Percentiles rank a stretch among this genome's conserved stretches.
Conservation (phyloP, 2,329 filamentous ascomycete genomes). For the Coleophoma crateriformis region DNA sequence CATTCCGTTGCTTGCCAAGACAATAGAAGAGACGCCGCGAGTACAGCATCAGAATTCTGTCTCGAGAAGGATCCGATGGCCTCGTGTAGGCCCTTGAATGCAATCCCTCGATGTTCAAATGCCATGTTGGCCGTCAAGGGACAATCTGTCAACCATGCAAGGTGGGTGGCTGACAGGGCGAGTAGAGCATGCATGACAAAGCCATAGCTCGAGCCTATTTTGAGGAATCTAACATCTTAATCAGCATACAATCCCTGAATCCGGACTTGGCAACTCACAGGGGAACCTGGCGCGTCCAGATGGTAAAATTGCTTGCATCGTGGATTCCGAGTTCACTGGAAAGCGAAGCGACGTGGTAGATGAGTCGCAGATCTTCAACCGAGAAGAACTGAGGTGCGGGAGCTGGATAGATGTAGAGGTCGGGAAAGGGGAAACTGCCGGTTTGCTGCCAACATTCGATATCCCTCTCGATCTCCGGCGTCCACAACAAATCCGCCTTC, state of each 20-base stretch:
- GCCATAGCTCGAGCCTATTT: slow-evolving; percentile 71
- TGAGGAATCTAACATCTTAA: slow-evolving; percentile 60
- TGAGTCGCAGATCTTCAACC: slow-evolving; percentile 75
- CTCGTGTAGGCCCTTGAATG: slow-evolving; percentile 81
- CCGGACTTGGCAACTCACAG: slow-evolving; percentile 55
- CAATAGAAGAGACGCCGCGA: slow-evolving; percentile 85
- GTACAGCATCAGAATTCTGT: slow-evolving; percentile 82
- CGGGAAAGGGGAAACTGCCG: slow-evolving; percentile 79
- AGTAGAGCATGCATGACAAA: slow-evolving; percentile 95
- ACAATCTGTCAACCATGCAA: slow-evolving; percentile 84
- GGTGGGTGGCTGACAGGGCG: slow-evolving; percentile 89
- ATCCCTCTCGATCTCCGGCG: slow-evolving; percentile 73
- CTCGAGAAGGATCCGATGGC: slow-evolving; percentile 81
- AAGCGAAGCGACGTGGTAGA: slow-evolving; percentile 84
- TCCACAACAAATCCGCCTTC: slow-evolving; percentile 74
- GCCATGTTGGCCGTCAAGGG: slow-evolving; percentile 81
- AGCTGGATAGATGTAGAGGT: slow-evolving; percentile 70
- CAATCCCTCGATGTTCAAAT: slow-evolving; percentile 81
- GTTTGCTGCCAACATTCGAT: slow-evolving; percentile 81
- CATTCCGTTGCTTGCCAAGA: slow-evolving; percentile 97
- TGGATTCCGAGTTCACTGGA: slow-evolving; percentile 75
- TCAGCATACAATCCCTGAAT: slow-evolving; percentile 7
- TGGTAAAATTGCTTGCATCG: slow-evolving; percentile 75
- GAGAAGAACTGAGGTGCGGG: slow-evolving; percentile 69
- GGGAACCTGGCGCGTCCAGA: slow-evolving; percentile 91